Conservation (phyloP, 352 stramenopile genomes). For the Pilasporangium apinafurcum region DNA sequence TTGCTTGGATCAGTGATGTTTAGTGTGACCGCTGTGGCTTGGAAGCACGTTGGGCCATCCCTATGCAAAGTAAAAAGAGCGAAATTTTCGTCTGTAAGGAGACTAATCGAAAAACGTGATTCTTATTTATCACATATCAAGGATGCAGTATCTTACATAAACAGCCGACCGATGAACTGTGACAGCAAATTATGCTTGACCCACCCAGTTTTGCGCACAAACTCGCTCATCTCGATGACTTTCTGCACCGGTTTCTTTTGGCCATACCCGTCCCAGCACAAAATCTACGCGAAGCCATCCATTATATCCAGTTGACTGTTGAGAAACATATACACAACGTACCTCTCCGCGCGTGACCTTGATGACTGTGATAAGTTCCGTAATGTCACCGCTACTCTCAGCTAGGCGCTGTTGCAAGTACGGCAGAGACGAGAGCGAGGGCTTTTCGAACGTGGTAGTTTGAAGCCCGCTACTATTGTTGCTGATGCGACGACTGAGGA, state of each 20-base stretch:
- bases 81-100: neutral
- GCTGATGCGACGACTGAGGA: slow-evolving; percentile 19
- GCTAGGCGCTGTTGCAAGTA: slow-evolving; percentile 43
- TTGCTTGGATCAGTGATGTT: slow-evolving; percentile 37
- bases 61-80: slow-evolving; percentile 7
- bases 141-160: no score
- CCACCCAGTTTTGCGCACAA: slow-evolving; percentile 67
- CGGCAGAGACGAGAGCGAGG: slow-evolving; percentile 20
- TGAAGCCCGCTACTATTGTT: slow-evolving; percentile 14
- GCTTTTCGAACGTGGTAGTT: slow-evolving; percentile 9
- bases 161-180: slow-evolving; percentile 65
- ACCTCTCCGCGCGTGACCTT: slow-evolving; percentile 71
- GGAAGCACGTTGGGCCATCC: slow-evolving; percentile 36
- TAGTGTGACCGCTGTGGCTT: slow-evolving; percentile 40
- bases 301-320: neutral
- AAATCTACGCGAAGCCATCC: slow-evolving; percentile 32
- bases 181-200: slow-evolving; percentile 61
- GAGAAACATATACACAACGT: neutral
- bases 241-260: slow-evolving; percentile 42
- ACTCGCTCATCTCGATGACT: slow-evolving; percentile 64
- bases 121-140: no score
- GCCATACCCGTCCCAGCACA: slow-evolving; percentile 52
- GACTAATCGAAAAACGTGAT: neutral
- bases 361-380: slow-evolving; percentile 64
- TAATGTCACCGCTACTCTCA: slow-evolving; percentile 39